Evolutionary conservation across 768 basidiomycete species (phyloP), one percentile per base, ranked within the genome.

Genomic region (Coprinopsis marcescibilis): DNA sequence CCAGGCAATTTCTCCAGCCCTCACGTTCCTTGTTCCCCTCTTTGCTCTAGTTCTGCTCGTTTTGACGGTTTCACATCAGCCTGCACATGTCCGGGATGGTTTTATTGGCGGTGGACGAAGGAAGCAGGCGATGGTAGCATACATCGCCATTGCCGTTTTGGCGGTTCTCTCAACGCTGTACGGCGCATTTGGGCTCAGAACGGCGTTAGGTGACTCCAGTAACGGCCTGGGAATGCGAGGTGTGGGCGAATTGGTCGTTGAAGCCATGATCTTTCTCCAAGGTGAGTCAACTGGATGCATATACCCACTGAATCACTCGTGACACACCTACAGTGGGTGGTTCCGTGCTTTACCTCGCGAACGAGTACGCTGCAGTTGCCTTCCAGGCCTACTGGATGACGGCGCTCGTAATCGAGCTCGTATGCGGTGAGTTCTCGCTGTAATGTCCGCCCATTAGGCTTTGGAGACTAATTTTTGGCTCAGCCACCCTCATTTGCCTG

Each of bases 211-310:
- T 10, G 40, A 24, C 21, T 26, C n/a, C 30, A 7, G 19, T 36
- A 17, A 23, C 21, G 42, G 43, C 33, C n/a, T 49, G 41, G 48
- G 42, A 39, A 43, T 26, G 32, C 15, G 48, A 30, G 48, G 48
- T 29, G 44, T 35, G 21, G 48, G 42, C 23, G 48, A 49, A 33
- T 34, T 36, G 8, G 30, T 32, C n/a, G 36, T 44, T 43, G 48
- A 49, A 39, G 43, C 48, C 34, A 20, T 49, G 34, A 35, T 49
- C 17, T 49, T 49, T 36, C 23, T 43, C 24, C 42, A 43, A 49
- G 42, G 48, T 40, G 43, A 49, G 48, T 29, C 13, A 30, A 4
- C 24, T 26, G 15, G 21, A 29, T 35, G 40, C 40, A 42, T 48
- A 42, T 39, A 38, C 15, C 6, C 48, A 23, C 34, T 44, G 26